Conservation (phyloP, 148 eudicot species). For the Vaccinium vitisidaea region DNA sequence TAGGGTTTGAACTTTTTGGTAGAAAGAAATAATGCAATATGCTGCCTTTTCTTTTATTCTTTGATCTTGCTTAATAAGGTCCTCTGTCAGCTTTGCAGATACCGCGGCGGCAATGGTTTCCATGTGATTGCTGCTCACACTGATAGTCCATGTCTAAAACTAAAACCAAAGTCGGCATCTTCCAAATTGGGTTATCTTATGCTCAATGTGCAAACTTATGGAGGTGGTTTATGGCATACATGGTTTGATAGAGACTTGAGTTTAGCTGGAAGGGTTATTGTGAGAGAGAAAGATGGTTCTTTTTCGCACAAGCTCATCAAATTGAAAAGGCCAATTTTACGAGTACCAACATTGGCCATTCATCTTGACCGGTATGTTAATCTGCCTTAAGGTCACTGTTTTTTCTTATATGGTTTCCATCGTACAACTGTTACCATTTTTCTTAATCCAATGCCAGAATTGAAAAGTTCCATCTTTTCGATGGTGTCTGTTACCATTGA, state of each 20-base stretch:
- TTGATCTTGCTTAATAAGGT: conserved; percentile 15
- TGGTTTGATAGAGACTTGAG: conserved; percentile 97
- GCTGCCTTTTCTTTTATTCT: background rate
- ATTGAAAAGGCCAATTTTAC: conserved; percentile 70
- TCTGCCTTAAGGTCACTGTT: conserved; percentile 17
- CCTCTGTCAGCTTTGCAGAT: conserved; percentile 61
- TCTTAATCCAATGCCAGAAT: too few relatives aligned
- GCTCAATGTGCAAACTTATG: conserved; percentile 97
- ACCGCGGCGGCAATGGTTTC: conserved; percentile 72
- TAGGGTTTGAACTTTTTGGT: background rate
- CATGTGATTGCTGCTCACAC: conserved; percentile 96
- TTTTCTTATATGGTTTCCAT: background rate
- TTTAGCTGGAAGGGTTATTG: conserved; percentile 89
- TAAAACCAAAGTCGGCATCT: conserved; percentile 90
- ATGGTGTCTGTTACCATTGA: too few relatives aligned
- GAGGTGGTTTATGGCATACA: conserved; percentile 97
- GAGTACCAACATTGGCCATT: conserved; percentile 90
- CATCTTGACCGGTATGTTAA: conserved; percentile 81
- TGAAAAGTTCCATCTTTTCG: too few relatives aligned
- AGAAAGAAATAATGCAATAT: background rate
- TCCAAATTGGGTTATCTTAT: conserved; percentile 83
- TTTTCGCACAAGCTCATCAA: conserved; percentile 82
- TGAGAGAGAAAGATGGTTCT: conserved; percentile 73
- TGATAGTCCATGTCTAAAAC: conserved; percentile 93
- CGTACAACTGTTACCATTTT: too few relatives aligned